Conservation (phyloP, 2,329 filamentous ascomycete genomes). For the Trichoderma oligosporum region DNA sequence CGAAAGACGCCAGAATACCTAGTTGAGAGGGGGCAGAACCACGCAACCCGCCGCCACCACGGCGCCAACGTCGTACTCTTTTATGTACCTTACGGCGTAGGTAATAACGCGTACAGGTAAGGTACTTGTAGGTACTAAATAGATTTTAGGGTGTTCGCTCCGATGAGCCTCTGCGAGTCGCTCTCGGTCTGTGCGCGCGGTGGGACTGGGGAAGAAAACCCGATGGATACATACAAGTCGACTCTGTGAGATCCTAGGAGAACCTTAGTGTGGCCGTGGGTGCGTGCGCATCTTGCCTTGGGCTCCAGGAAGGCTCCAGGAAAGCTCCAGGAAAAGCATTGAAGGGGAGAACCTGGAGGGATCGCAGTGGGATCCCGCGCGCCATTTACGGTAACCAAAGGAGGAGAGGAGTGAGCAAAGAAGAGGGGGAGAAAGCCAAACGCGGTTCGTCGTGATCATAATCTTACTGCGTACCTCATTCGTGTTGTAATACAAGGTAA, state of each 20-base stretch:
- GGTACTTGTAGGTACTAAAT: too few species aligned
- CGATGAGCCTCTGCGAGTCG: conserved; percentile 16
- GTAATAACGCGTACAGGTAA: too few species aligned
- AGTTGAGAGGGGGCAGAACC: not conserved
- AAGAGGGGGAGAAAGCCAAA: not conserved
- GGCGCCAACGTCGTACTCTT: conserved; percentile 3
- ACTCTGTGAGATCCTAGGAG: not conserved
- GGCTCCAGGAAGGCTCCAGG: not conserved
- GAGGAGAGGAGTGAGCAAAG: not conserved
- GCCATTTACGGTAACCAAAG: conserved; percentile 11
- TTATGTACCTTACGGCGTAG: too few species aligned
- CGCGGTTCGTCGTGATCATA: conserved; percentile 14
- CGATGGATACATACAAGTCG: too few species aligned
- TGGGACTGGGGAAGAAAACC: conserved; percentile 17
- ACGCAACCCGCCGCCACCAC: conserved; percentile 8
- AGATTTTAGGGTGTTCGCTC: conserved; percentile 2
- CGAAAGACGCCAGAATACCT: conserved; percentile 10
- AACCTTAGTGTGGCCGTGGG: not conserved
- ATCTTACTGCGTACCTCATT: conserved; percentile 11
- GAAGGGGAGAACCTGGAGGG: not conserved
- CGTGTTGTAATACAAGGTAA: too few species aligned
- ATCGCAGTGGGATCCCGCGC: conserved; percentile 15
- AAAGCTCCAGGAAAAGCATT: not conserved
- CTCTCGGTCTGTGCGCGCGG: conserved; percentile 12
- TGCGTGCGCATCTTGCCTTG: not conserved